These are phyloP conservation scores for Candida verbasci DNA, from an alignment of 805 yeast genomes.

Conservation along the genomic window DNA sequence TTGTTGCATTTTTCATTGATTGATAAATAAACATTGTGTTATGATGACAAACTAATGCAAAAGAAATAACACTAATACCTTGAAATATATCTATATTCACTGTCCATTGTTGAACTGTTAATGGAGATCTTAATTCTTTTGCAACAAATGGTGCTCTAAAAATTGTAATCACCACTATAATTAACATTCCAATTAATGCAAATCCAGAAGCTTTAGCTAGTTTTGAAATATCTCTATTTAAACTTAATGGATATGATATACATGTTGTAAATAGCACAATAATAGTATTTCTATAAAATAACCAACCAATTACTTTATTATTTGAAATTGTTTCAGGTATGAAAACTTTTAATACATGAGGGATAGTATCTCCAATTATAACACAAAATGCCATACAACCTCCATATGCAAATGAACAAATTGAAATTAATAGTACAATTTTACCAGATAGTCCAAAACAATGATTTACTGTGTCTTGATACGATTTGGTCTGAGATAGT, in stretches of 20 bases:
- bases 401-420: slow-evolving; percentile 88
- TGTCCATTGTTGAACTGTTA: slow-evolving; percentile 44
- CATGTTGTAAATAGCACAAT: slow-evolving; percentile 65
- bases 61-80: slow-evolving; percentile 90
- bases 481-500: slow-evolving; percentile 68
- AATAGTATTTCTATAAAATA: slow-evolving; percentile 65
- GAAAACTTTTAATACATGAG: slow-evolving; percentile 74
- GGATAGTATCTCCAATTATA: slow-evolving; percentile 91
- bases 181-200: slow-evolving; percentile 79
- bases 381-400: slow-evolving; percentile 93
- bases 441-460: slow-evolving; percentile 78
- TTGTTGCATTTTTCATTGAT: slow-evolving; percentile 71
- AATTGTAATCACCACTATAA: slow-evolving; percentile 71
- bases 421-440: slow-evolving; percentile 62
- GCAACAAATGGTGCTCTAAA: slow-evolving; percentile 66
- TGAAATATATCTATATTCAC: slow-evolving; percentile 69
- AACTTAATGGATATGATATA: slow-evolving; percentile 78
- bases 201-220: slow-evolving; percentile 83
- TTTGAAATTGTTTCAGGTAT: slow-evolving; percentile 41
- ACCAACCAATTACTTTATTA: slow-evolving; percentile 37
- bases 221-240: slow-evolving; percentile 75
- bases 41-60: slow-evolving; percentile 94
- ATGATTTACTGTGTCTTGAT: slow-evolving; percentile 77
- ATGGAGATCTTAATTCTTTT: slow-evolving; percentile 42
- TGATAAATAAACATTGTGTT: slow-evolving; percentile 87